Evolutionary conservation across 2,329 filamentous ascomycete genomes (phyloP).

Genomic region (Aquanectria penicillioides): DNA sequence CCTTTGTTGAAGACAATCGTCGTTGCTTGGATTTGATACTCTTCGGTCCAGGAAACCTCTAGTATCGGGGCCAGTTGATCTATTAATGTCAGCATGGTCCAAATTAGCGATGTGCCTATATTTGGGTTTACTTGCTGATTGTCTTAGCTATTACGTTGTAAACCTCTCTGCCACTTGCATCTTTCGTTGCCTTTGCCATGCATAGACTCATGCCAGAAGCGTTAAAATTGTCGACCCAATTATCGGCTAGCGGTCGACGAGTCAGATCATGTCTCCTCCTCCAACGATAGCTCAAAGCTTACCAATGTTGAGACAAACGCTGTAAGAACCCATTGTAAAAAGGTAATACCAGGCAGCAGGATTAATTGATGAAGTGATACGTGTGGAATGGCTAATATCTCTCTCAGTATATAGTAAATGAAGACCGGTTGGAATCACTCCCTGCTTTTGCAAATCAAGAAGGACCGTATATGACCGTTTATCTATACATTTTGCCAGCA

Average conservation of each 20-base stretch:
- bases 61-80: neutral
- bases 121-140: neutral
- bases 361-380: no score
- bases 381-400: no score
- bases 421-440: no score
- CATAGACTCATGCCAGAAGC: neutral
- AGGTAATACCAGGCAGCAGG: no score
- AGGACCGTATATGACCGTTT: no score
- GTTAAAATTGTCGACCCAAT: neutral
- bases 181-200: neutral
- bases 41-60: neutral
- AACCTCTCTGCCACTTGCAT: neutral
- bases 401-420: no score
- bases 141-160: neutral
- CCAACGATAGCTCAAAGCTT: neutral
- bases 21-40: neutral
- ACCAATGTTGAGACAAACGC: neutral
- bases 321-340: neutral
- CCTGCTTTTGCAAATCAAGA: no score
- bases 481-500: no score
- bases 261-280: no score
- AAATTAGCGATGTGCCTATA: neutral
- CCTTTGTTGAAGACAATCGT: neutral
- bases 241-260: no score
- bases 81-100: neutral